phyloP scores from a whole-genome alignment of 225 moss, liverwort and hornwort genomes.

The Physcomitrellopsis africana region DNA sequence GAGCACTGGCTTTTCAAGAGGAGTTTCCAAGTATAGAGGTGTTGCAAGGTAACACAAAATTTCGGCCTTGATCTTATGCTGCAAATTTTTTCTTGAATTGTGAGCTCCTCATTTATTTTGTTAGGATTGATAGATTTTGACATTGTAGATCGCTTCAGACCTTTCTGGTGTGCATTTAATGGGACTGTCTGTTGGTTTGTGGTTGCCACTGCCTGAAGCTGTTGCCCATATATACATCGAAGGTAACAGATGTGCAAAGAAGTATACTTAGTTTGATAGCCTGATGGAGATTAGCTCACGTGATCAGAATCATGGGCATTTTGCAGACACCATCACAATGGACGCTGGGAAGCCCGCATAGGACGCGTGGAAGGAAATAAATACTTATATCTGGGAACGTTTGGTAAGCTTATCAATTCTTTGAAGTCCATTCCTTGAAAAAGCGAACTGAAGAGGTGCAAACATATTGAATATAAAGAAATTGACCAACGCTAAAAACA shows the following conservation, averaged over 20 bases:
- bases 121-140: no score
- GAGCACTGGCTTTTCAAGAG: constrained; percentile 53
- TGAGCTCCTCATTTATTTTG: background rate
- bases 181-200: no score
- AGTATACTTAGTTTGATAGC: no score
- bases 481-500: background rate
- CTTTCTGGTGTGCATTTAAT: no score
- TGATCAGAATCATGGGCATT: background rate
- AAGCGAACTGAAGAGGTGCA: no score
- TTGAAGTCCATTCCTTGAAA: background rate
- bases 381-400: constrained; percentile 71
- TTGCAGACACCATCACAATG: constrained; percentile 48
- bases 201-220: no score
- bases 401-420: constrained; percentile 35
- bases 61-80: background rate
- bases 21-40: constrained; percentile 46
- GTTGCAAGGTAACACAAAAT: constrained; percentile 36
- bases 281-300: background rate
- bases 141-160: background rate
- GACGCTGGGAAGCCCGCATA: constrained; percentile 58
- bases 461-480: rapidly evolving
- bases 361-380: constrained; percentile 61
- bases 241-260: background rate
- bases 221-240: no score
- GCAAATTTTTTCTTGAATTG: background rate